Evolutionary conservation across 768 basidiomycete species (phyloP), one percentile per base, ranked within the genome.

Genomic region (Trametes cingulata): DNA sequence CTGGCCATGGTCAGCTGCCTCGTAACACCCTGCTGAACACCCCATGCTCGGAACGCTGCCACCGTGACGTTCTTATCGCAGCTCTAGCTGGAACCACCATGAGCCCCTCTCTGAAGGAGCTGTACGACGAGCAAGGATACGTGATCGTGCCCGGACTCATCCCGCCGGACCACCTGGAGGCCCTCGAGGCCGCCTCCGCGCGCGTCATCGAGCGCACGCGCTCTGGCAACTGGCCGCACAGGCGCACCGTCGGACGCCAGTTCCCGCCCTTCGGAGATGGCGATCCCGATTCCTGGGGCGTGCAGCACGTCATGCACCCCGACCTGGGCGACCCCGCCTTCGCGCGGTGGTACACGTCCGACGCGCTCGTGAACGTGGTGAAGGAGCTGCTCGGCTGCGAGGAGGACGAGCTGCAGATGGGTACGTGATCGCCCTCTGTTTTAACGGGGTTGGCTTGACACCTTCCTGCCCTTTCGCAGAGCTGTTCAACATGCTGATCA

Each of bases 251-350:
- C 17, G 90, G 91, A 1, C 87, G 85, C 61, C 88, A 90, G 69
- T 92, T 91, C 61, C 89, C 90, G 3, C 90, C 90, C 0, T 91
- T 79, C 65, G 85, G 80, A 52, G 72, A 80, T 33, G 76, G 65
- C 40, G 72, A 82, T 52, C 80, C 83, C 1, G 90, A 92, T 71
- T 82, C 86, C 0, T 91, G 90, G 90, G 91, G 90, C 1, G 84
- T 91, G 1, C 90, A 91, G 64, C 88, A 91, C 62, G 71, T 88
- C 45, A 91, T 93, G 91, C 90, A 91, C 66, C 90, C 89, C 1
- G 84, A 79, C 33, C 78, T 92, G 0, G 75, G 71, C 0, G 85
- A 89, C 66, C 76, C 80, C 0, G 76, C 67, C 5, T 91, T 91
- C 58, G 80, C 80, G 27, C 74, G 74, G 58, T 91, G 87, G 86